phyloP scores from a whole-genome alignment of 192 early-diverging fungal genomes.

The Coemansia sp. region DNA sequence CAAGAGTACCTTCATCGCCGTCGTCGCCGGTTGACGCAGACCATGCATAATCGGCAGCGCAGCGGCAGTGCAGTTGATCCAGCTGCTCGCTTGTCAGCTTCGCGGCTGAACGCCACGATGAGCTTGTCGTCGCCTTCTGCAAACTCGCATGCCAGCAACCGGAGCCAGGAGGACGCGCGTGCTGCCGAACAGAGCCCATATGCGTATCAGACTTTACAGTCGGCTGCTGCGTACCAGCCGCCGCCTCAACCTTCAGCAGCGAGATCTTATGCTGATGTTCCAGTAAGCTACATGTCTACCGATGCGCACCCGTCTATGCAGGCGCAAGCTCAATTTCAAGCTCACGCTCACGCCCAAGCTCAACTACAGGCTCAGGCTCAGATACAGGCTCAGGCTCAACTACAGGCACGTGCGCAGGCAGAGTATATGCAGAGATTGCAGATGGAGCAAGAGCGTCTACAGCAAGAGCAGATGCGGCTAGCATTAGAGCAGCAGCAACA shows the following conservation, averaged over 20 bases:
- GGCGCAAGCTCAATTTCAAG: constrained; percentile 12
- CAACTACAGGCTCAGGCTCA: constrained; percentile 19
- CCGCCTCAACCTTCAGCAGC: constrained; percentile 2
- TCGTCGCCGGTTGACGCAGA: constrained; percentile 49
- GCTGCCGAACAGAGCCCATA: constrained; percentile 11
- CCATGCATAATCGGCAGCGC: constrained; percentile 51
- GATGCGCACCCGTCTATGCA: constrained; percentile 11
- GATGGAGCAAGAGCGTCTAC: constrained; percentile 21
- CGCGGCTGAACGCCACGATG: constrained; percentile 26
- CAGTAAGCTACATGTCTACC: constrained; percentile 12
- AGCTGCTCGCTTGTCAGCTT: constrained; percentile 29
- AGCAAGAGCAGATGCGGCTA: constrained; percentile 32
- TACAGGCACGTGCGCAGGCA: constrained; percentile 30
- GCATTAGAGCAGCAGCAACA: constrained; percentile 41
- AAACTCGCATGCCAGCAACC: constrained; percentile 28
- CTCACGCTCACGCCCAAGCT: constrained; percentile 25
- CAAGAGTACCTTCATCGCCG: constrained; percentile 52
- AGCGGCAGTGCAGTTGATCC: constrained; percentile 42
- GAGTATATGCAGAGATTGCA: constrained; percentile 36
- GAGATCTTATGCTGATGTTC: constrained; percentile 2
- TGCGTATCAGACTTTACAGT: constrained; percentile 3
- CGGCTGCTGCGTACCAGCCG: background rate
- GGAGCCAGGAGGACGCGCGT: constrained; percentile 27
- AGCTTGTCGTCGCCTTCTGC: constrained; percentile 31
- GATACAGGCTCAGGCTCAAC: constrained; percentile 18